These are phyloP conservation scores for Phoenix dactylifera DNA, from an alignment of 176 grass and related monocot genomes.

Conservation along the genomic window DNA sequence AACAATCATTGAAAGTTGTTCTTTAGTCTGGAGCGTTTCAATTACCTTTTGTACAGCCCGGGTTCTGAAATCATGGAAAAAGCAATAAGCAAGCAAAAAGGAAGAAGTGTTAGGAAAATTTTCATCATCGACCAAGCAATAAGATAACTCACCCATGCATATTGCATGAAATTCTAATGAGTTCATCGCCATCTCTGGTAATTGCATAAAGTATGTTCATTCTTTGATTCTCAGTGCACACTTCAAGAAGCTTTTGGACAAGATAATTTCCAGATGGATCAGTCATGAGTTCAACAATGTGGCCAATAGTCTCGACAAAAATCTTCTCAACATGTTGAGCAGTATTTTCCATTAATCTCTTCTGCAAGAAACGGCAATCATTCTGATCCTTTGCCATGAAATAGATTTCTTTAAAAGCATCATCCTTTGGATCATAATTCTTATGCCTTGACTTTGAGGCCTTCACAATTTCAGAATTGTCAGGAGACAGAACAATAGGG, in stretches of 20 bases:
- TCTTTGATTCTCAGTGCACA: slow-evolving; percentile 45
- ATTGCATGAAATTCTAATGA: slow-evolving; percentile 57
- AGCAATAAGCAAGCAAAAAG: not conserved
- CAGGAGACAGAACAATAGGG: slow-evolving; percentile 16
- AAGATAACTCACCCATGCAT: slow-evolving; percentile 52
- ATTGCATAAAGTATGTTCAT: slow-evolving; percentile 54
- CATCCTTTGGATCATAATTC: slow-evolving; percentile 33
- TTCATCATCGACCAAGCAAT: not conserved
- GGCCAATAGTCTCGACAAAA: slow-evolving; percentile 45
- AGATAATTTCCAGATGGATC: slow-evolving; percentile 67
- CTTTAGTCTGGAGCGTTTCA: slow-evolving; percentile 35
- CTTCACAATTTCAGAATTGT: slow-evolving; percentile 9
- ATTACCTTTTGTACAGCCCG: slow-evolving; percentile 82
- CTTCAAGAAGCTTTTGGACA: slow-evolving; percentile 65
- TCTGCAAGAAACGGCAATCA: slow-evolving; percentile 49
- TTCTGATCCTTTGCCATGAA: slow-evolving; percentile 66
- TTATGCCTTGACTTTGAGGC: slow-evolving; percentile 6
- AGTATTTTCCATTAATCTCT: slow-evolving; percentile 48
- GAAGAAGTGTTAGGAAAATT: not conserved
- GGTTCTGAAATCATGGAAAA: slow-evolving; percentile 38
- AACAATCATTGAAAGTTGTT: slow-evolving; percentile 44
- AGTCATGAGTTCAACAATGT: slow-evolving; percentile 65
- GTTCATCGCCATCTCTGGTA: slow-evolving; percentile 33
- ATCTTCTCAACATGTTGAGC: slow-evolving; percentile 43
- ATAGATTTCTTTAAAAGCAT: slow-evolving; percentile 37